phyloP scores from a whole-genome alignment of 257 asterid genomes.

The Solanum appendiculatum region DNA sequence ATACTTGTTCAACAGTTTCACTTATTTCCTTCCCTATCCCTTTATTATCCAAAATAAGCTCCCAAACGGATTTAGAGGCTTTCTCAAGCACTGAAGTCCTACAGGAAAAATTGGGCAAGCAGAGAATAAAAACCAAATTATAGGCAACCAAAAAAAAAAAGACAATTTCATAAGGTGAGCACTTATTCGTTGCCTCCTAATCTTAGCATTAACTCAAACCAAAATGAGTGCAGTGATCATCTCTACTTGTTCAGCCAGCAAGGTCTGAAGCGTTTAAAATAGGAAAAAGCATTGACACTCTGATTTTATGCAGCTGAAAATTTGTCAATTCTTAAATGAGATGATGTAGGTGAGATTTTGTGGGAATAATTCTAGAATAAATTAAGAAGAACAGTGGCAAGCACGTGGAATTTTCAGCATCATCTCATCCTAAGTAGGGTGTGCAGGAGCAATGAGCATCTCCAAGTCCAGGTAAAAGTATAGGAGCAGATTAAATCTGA shows the following conservation, averaged over 20 bases:
- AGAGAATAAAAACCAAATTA: neutral
- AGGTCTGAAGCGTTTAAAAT: neutral
- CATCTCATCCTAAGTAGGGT: neutral
- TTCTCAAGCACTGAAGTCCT: slow-evolving; percentile 94
- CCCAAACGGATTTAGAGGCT: slow-evolving; percentile 95
- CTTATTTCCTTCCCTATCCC: slow-evolving; percentile 82
- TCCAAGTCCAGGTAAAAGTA: neutral
- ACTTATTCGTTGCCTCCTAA: neutral
- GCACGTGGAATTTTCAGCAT: neutral
- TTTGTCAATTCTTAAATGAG: neutral
- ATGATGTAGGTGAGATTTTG: neutral
- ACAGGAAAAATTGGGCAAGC: neutral
- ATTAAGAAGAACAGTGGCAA: neutral
- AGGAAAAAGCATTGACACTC: neutral
- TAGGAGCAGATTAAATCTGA: neutral
- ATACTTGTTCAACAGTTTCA: slow-evolving; percentile 79
- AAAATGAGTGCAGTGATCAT: neutral
- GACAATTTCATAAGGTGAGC: neutral
- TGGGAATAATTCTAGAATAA: neutral
- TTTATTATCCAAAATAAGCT: slow-evolving; percentile 75
- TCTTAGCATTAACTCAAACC: neutral
- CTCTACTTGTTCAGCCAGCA: neutral
- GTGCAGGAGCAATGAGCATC: neutral
- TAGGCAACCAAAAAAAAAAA: neutral
- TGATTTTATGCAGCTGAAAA: neutral